Conservation (phyloP, 140 eudicot genomes). For the Flaveria floridana region DNA sequence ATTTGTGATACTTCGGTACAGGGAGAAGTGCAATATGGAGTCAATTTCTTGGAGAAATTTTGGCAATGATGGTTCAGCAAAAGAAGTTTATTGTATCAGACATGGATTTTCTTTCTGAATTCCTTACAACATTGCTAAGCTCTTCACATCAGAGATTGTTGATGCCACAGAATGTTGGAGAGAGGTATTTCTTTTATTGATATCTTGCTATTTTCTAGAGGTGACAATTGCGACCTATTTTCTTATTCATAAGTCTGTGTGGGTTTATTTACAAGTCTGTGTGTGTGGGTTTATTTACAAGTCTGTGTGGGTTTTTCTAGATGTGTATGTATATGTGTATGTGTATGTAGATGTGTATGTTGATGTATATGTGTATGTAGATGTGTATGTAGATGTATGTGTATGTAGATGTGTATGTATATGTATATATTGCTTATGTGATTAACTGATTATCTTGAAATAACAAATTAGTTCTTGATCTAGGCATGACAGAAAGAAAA, state of each 20-base stretch:
- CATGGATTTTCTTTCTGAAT: slow-evolving; percentile 52
- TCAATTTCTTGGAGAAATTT: slow-evolving; percentile 65
- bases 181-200: slow-evolving; percentile 44
- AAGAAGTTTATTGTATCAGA: slow-evolving; percentile 76
- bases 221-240: background rate
- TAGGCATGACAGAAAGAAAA: too few species aligned
- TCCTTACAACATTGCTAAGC: slow-evolving; percentile 61
- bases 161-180: slow-evolving; percentile 62
- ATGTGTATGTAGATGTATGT: too few species aligned
- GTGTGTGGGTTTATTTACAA: too few species aligned
- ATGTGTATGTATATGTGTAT: too few species aligned
- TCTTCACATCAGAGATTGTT: slow-evolving; percentile 55
- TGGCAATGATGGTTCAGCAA: slow-evolving; percentile 65
- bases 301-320: too few species aligned
- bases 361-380: too few species aligned
- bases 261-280: background rate
- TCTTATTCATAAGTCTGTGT: background rate
- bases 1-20: slow-evolving; percentile 25
- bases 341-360: too few species aligned
- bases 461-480: too few species aligned
- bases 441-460: too few species aligned
- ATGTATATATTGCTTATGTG: too few species aligned
- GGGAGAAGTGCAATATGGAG: slow-evolving; percentile 58
- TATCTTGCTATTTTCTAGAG: background rate
- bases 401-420: too few species aligned